Evolutionary conservation across 768 basidiomycete genomes (phyloP), one percentile per base, ranked within the genome.

Genomic region (Chalciporus piperatus): DNA sequence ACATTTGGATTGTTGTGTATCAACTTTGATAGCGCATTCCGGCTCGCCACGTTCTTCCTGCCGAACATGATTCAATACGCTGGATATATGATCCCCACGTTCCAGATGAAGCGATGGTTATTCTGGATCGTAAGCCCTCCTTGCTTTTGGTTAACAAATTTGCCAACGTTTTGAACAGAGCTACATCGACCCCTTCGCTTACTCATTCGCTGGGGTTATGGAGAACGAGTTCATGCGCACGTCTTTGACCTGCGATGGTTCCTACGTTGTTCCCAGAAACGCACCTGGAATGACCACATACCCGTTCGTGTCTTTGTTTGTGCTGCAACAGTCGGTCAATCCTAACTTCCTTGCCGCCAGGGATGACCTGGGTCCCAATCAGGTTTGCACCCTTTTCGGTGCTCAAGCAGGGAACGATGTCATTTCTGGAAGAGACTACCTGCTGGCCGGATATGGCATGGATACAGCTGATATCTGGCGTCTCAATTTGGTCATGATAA

Each of bases 181-280:
- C 71, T 92, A 92, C 67, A 63, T 92, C 54, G 85, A 94, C 60
- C 92, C 92, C 0, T 69, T 93, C 45, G 70, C 80, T 1, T 65
- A 58, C 25, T 48, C 52, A 11, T 63, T 63, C 17, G 59, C 66
- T 45, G 52, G 61, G 3, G 23, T 50, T 60, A 59, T 83, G 69
- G 65, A 73, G 41, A 82, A 81, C 64, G 81, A 83, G 59, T 80
- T 82, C 64, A 59, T 60, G 43, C 70, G 66, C 1, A 59, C 69
- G 11, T 50, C 71, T 1, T 77, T 69, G 58, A 68, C 62, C 33
- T 70, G 71, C 59, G 82, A 86, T 59, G 88, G 87, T n/a, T 71
- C 66, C 41, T 81, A 76, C 50, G 68, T 92, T 33, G 73, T 86
- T 17, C 89, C 89, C 3, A 76, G 85, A 40, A 88, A 88, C 60